Conservation (phyloP, 1,284 basidiomycete species). For the Trichosporon asahii region DNA sequence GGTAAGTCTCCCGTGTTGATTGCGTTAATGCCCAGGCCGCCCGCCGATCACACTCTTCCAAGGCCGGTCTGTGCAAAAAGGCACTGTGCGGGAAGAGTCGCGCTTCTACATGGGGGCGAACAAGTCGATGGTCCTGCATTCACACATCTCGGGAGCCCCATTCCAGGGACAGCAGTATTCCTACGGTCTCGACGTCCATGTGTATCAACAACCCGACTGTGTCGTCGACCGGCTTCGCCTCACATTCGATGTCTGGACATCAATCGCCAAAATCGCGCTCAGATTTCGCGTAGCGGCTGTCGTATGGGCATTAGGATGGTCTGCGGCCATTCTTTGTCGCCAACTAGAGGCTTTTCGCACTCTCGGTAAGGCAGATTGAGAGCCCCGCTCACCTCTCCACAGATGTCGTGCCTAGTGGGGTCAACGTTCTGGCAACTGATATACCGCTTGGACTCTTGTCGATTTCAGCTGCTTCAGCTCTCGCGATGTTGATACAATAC, state of each 20-base stretch:
- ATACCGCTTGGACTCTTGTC: background rate
- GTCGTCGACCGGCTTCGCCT: slow-evolving; percentile 56
- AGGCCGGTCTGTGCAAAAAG: slow-evolving; percentile 14
- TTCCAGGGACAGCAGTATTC: slow-evolving; percentile 53
- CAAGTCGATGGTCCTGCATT: slow-evolving; percentile 61
- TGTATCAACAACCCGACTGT: slow-evolving; percentile 50
- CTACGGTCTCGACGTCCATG: slow-evolving; percentile 28
- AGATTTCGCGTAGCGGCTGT: slow-evolving; percentile 69
- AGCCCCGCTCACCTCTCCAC: background rate
- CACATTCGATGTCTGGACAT: slow-evolving; percentile 64
- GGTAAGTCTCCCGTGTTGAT: slow-evolving; percentile 16
- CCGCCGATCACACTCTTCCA: slow-evolving; percentile 35
- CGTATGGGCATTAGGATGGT: slow-evolving; percentile 67
- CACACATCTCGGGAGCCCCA: slow-evolving; percentile 64
- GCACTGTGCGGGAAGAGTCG: slow-evolving; percentile 55
- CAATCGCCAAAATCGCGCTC: slow-evolving; percentile 63
- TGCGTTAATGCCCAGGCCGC: slow-evolving; percentile 17
- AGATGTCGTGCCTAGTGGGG: background rate
- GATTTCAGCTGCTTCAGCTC: background rate
- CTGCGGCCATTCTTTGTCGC: slow-evolving; percentile 58
- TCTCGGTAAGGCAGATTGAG: background rate
- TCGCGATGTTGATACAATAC: background rate
- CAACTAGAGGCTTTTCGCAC: slow-evolving; percentile 16
- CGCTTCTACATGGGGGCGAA: slow-evolving; percentile 62
- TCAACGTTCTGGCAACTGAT: background rate